Evolutionary conservation across 805 yeast genomes (phyloP).

Genomic region (Kodamaea kaohsiungensis): DNA sequence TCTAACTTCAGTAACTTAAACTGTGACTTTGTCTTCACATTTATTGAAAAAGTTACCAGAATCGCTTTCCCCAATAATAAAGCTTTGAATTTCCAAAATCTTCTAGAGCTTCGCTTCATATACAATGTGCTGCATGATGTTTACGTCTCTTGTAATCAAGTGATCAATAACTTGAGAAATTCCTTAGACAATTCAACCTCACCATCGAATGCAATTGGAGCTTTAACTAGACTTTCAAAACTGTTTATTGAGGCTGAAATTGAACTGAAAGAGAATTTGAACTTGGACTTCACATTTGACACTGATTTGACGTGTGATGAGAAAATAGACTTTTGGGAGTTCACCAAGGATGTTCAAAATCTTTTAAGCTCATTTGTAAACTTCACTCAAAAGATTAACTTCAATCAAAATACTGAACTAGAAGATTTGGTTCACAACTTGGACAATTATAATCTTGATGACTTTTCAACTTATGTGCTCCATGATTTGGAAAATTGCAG

Average conservation of each 20-base stretch:
- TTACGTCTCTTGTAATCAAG: neutral
- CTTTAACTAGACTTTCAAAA: neutral
- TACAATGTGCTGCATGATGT: neutral
- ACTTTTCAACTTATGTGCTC: neutral
- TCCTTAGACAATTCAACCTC: neutral
- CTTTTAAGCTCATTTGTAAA: neutral
- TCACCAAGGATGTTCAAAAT: neutral
- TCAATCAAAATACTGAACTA: neutral
- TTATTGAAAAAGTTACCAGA: neutral
- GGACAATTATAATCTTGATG: neutral
- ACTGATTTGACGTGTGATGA: neutral
- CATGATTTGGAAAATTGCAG: neutral
- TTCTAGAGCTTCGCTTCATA: neutral
- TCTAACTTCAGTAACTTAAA: neutral
- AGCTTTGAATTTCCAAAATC: neutral
- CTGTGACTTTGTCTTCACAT: neutral
- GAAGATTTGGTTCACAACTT: neutral
- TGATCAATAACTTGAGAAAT: conserved; percentile 3
- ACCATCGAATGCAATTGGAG: neutral
- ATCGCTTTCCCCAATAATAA: neutral
- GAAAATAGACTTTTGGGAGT: neutral
- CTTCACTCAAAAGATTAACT: neutral
- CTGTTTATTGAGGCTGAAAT: conserved; percentile 1
- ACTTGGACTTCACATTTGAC: neutral
- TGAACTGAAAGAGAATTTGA: conserved; percentile 1